phyloP scores from a whole-genome alignment of 2,329 filamentous ascomycete species.

The Aquanectria penicillioides region DNA sequence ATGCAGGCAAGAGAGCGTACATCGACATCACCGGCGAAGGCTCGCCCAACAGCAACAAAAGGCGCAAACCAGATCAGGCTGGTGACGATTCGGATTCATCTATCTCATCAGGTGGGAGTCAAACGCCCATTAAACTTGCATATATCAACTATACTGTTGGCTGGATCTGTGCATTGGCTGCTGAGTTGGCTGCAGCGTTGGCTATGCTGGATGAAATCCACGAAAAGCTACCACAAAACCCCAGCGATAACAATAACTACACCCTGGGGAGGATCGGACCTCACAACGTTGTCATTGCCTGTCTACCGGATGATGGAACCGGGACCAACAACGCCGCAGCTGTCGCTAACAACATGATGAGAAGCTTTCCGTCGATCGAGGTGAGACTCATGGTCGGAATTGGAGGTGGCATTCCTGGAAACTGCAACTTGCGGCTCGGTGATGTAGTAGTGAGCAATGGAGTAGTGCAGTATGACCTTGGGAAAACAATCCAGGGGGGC shows the following conservation, averaged over 20 bases:
- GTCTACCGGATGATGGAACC: background rate
- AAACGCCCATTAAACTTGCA: too few species aligned
- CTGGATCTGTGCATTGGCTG: conserved; percentile 13
- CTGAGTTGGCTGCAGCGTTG: conserved; percentile 1
- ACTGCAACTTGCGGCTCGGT: conserved; percentile 20
- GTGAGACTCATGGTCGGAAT: conserved; percentile 23
- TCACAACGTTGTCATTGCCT: conserved; percentile 8
- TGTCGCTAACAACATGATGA: background rate
- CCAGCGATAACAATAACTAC: conserved; percentile 2
- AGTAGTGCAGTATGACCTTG: conserved; percentile 20
- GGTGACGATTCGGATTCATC: too few species aligned
- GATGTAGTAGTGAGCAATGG: conserved; percentile 20
- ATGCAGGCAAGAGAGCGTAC: too few species aligned
- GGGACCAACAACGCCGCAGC: conserved; percentile 1
- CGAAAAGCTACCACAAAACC: background rate
- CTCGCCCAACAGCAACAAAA: too few species aligned
- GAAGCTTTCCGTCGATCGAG: background rate
- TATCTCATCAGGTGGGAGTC: too few species aligned
- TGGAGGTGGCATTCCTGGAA: conserved; percentile 19
- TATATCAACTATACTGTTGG: conserved; percentile 2
- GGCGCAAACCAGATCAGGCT: too few species aligned
- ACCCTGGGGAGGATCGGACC: background rate
- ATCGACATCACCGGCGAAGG: too few species aligned
- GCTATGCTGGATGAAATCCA: background rate
- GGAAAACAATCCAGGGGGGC: background rate